Evolutionary conservation across 1,284 basidiomycete species (phyloP).

Genomic region (Vanrija sp.): DNA sequence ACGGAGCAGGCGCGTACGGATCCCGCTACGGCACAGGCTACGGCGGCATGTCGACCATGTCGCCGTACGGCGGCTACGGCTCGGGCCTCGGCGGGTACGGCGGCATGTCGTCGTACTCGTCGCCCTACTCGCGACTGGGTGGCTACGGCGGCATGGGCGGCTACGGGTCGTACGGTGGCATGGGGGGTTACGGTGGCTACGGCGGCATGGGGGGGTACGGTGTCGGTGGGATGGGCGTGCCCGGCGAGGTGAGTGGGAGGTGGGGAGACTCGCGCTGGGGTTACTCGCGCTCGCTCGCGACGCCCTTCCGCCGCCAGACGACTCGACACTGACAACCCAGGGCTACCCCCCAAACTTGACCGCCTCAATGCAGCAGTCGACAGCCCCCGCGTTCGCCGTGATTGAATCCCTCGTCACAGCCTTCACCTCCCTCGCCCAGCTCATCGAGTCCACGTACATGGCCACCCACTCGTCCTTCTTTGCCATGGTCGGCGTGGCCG

Average conservation of each 20-base stretch:
- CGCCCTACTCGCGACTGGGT: constrained; percentile 48
- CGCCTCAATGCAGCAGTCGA: constrained; percentile 81
- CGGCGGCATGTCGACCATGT: constrained; percentile 39
- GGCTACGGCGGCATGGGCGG: constrained; percentile 48
- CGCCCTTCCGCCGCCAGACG: too few relatives aligned
- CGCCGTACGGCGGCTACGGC: constrained; percentile 19
- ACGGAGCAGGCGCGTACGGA: constrained; percentile 2
- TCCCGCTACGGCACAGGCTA: constrained; percentile 35
- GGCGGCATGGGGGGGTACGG: constrained; percentile 54
- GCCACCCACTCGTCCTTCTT: constrained; percentile 98
- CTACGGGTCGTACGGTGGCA: constrained; percentile 25
- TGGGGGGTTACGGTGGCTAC: constrained; percentile 35
- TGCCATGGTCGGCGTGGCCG: constrained; percentile 96
- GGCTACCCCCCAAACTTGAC: constrained; percentile 62
- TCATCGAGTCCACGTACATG: constrained; percentile 98
- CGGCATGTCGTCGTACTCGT: constrained; percentile 13
- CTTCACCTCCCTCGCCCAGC: constrained; percentile 92
- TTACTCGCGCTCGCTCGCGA: too few relatives aligned
- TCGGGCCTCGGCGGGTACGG: constrained; percentile 38
- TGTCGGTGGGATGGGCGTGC: constrained; percentile 51
- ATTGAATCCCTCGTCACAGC: constrained; percentile 94
- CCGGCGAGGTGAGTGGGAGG: constrained; percentile 45
- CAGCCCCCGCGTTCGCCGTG: constrained; percentile 87
- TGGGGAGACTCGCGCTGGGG: too few relatives aligned
- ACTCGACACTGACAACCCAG: constrained; percentile 12